Evolutionary conservation across 2,329 filamentous ascomycete species (phyloP).

Genomic region (Ascochyta viciae-villosae): DNA sequence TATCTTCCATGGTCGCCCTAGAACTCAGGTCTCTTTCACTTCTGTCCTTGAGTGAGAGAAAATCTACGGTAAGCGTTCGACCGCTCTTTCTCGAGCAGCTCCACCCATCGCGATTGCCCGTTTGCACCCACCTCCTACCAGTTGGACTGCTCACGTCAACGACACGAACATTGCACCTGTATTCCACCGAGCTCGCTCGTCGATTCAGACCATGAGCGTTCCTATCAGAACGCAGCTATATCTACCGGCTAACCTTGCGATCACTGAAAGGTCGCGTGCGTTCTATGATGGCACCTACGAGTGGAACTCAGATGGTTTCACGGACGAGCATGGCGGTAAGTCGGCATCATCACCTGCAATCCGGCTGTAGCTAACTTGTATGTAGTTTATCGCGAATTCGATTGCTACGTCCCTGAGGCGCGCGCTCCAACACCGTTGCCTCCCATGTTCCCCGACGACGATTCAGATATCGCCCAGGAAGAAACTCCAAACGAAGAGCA

Average conservation of each 20-base stretch:
- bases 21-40: not conserved
- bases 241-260: slow-evolving; percentile 1
- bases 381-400: slow-evolving; percentile 25
- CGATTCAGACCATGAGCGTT: not conserved
- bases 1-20: not conserved
- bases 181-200: not conserved
- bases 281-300: slow-evolving; percentile 42
- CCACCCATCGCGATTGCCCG: slow-evolving; percentile 4
- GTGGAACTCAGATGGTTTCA: slow-evolving; percentile 35
- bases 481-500: not conserved
- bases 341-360: not conserved
- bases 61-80: not conserved
- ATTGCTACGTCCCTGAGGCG: slow-evolving; percentile 26
- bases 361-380: not conserved
- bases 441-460: slow-evolving; percentile 19
- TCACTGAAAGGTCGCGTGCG: slow-evolving; percentile 33
- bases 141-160: not conserved
- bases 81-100: slow-evolving; percentile 7
- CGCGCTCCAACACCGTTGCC: slow-evolving; percentile 32
- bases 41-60: not conserved
- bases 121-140: slow-evolving; percentile 3
- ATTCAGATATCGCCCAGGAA: not conserved
- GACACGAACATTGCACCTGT: not conserved
- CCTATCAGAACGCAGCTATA: not conserved
- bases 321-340: slow-evolving; percentile 34